Conservation (phyloP, 1,284 basidiomycete genomes). For the Irpex rosettiformis region DNA sequence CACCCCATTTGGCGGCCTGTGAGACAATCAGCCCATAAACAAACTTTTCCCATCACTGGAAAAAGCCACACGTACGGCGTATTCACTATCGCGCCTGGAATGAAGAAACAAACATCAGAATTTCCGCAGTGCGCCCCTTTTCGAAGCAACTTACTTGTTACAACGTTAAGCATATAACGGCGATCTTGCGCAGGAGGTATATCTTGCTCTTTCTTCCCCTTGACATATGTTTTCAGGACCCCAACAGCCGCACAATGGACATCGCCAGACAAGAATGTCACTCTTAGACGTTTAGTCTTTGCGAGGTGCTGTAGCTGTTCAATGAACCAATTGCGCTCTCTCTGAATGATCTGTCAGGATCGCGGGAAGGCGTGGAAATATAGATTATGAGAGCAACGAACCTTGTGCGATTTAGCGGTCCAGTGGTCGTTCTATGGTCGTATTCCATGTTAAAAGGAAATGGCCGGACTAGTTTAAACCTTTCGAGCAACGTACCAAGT, state of each 20-base stretch:
- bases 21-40: constrained; percentile 8
- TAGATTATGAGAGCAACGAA: constrained; percentile 22
- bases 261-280: constrained; percentile 88
- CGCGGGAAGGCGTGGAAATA: background rate
- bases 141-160: constrained; percentile 52
- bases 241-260: constrained; percentile 89
- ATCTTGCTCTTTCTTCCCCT: constrained; percentile 43
- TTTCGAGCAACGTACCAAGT: constrained; percentile 53
- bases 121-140: background rate
- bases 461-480: background rate
- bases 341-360: constrained; percentile 37
- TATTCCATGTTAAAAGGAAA: background rate
- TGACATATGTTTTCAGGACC: constrained; percentile 64
- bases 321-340: constrained; percentile 90
- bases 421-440: constrained; percentile 79
- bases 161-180: constrained; percentile 86
- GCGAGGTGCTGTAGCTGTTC: constrained; percentile 76
- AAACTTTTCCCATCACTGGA: background rate
- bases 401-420: constrained; percentile 82
- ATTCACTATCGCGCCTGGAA: constrained; percentile 71
- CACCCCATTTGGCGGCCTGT: constrained; percentile 72
- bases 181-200: constrained; percentile 57
- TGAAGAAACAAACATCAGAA: constrained; percentile 8
- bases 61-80: constrained; percentile 55
- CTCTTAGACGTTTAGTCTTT: constrained; percentile 53